Evolutionary conservation across 1,284 basidiomycete genomes (phyloP).

Genomic region (Ceratobasidium sp.): DNA sequence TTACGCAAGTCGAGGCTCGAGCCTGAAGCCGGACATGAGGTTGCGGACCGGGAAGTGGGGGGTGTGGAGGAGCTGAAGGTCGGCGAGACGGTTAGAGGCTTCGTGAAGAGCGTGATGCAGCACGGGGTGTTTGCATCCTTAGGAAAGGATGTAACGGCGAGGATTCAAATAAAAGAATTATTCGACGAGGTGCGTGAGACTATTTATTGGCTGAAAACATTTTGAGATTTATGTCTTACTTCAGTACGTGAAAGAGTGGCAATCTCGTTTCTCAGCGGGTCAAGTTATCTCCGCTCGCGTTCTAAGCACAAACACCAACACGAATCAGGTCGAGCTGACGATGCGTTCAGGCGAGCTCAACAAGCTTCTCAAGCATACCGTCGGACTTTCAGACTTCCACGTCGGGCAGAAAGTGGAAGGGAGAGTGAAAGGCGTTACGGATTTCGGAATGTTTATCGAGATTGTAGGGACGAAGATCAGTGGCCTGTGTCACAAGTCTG

Average conservation of each 20-base stretch:
- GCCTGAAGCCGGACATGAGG: slow-evolving; percentile 59
- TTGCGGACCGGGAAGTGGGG: slow-evolving; percentile 78
- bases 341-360: slow-evolving; percentile 71
- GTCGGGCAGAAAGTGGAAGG: slow-evolving; percentile 82
- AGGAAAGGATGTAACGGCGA: slow-evolving; percentile 83
- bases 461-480: slow-evolving; percentile 84
- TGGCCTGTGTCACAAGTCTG: slow-evolving; percentile 94
- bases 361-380: slow-evolving; percentile 57
- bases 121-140: slow-evolving; percentile 92
- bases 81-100: slow-evolving; percentile 83
- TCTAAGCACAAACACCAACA: slow-evolving; percentile 73
- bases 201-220: slow-evolving; percentile 11
- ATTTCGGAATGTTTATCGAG: slow-evolving; percentile 92
- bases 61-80: slow-evolving; percentile 72
- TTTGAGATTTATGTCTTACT: slow-evolving; percentile 38
- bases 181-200: slow-evolving; percentile 78
- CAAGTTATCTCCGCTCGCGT: slow-evolving; percentile 91
- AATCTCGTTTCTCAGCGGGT: slow-evolving; percentile 78
- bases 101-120: slow-evolving; percentile 87
- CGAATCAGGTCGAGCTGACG: slow-evolving; percentile 87
- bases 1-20: slow-evolving; percentile 77
- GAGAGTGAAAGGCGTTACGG: slow-evolving; percentile 79
- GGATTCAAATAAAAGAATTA: slow-evolving; percentile 93
- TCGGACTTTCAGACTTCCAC: slow-evolving; percentile 68
- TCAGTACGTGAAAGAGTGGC: slow-evolving; percentile 96